Base-by-base conservation (phyloP, 345 rosid genomes). In the Erodium maritimum region DNA sequence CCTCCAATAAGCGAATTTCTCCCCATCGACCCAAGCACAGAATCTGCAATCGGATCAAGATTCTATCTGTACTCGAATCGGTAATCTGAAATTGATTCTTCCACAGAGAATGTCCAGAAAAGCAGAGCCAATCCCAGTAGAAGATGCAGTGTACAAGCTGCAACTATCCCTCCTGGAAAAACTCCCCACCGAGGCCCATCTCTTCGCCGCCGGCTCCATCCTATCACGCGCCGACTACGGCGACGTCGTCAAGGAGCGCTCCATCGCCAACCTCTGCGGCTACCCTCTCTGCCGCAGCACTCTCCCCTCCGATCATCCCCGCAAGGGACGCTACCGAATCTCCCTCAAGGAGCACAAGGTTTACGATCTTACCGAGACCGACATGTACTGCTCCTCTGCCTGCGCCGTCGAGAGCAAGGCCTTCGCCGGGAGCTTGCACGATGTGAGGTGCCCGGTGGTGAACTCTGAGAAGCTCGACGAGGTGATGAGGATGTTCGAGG, bases 321-420 rank as follows among this genome's bases (percentile, higher is more conserved):
- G 73, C 19, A 79, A 80, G 64, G 94, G 93, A 19, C 77, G 80
- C 24, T 86, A 81, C 61, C 77, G 83, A 23, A 81, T 86, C 21
- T 86, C 90, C 0, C 56, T 84, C 33, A 88, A 78, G 72, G 93
- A 86, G 69, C 89, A 88, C 61, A 80, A 67, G 70, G 87, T 84
- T 9, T 86, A 88, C 59, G 89, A 84, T 50, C 65, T 75, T 17
- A 67, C 74, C 10, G 89, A 88, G 77, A 67, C 83, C 3, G 65
- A 62, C 23, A 75, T 78, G 81, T 91, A 73, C 61, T 89, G 96
- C 61, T 86, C 96, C 1, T 60, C 85, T 9, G 60, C 52, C 46
- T 91, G 96, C 67, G 65, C 86, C 0, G 73, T 82, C 21, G 70
- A 65, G 5, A 89, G 94, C 71, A 61, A 73, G 50, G 73, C 86